phyloP scores from a whole-genome alignment of 2,329 filamentous ascomycete species.

The Saccharata proteae region DNA sequence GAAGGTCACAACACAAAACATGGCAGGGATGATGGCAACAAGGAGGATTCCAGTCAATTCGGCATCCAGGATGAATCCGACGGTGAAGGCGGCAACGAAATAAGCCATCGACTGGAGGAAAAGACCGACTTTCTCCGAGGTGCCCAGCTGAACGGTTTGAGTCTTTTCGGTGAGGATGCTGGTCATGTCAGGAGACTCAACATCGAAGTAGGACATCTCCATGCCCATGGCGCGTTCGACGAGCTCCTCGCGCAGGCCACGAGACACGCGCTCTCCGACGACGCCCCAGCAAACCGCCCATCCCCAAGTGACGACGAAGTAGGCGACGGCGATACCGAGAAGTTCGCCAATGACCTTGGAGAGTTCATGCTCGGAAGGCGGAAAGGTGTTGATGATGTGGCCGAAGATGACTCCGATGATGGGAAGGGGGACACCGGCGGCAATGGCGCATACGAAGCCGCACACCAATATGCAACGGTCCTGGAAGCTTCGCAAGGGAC shows the following conservation, averaged over 20 bases:
- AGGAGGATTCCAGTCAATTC: conserved; percentile 31
- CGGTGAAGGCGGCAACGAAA: conserved; percentile 32
- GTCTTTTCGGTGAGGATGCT: conserved; percentile 33
- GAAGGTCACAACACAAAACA: conserved; percentile 30
- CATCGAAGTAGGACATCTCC: conserved; percentile 41
- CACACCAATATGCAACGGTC: conserved; percentile 24
- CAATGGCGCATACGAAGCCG: conserved; percentile 25
- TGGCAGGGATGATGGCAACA: conserved; percentile 36
- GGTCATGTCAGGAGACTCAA: conserved; percentile 37
- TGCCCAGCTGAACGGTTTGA: conserved; percentile 34
- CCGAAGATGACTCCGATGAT: conserved; percentile 34
- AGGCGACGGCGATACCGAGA: conserved; percentile 33
- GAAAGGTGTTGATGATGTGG: conserved; percentile 38
- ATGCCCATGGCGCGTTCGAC: conserved; percentile 37
- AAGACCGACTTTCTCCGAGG: conserved; percentile 35
- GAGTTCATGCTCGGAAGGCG: conserved; percentile 33
- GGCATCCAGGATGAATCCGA: conserved; percentile 33
- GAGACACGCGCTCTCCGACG: conserved; percentile 37
- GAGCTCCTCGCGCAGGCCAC: conserved; percentile 34
- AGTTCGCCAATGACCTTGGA: conserved; percentile 29
- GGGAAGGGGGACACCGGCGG: conserved; percentile 29
- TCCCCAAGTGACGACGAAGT: conserved; percentile 38
- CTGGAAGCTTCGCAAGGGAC: conserved; percentile 28
- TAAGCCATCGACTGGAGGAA: conserved; percentile 35
- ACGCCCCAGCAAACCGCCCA: conserved; percentile 40